Base-by-base conservation (phyloP, 495 filamentous ascomycete species). In the Xylaria nigripes region DNA sequence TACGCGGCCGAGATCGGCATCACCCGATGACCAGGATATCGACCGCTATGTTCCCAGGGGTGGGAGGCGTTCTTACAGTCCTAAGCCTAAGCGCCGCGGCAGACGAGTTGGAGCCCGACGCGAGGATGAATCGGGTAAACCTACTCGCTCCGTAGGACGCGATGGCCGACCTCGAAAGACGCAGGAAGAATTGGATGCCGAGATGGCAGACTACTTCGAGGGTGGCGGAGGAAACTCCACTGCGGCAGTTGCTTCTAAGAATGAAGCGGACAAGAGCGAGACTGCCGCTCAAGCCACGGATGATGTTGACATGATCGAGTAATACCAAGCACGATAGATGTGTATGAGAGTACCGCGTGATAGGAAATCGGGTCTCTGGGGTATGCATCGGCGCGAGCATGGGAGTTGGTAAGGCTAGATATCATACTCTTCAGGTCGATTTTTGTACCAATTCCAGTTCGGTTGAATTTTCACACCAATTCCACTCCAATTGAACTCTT, bases 121-220 rank as follows among this genome's bases (percentile, higher is more conserved):
- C 34, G 72, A 74, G 30, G 45, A 42, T 62, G 48, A 63, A 30
- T 69, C 71, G 3, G 62, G 68, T 15, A 68, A 67, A 6, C 68
- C 64, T n/a, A 61, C 66, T 21, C 65, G 71, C 30, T 54, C 61
- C 4, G 55, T 68, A 59, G 51, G 66, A 25, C 68, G 75, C 9
- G 70, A 70, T 25, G 81, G 82, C 41, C 78, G 92, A 47, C 85
- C 85, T 2, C 86, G 81, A 66, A 96, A 95, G 81, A 96, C 91
- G 6, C 86, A 90, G 47, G 88, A 94, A 60, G 87, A 97, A 64
- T 74, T 97, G 36, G 92, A 97, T 64, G 85, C 86, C 32, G 92
- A 97, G 73, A 97, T 97, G 92, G 90, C 83, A 30, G 89, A 95
- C 63, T 97, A 97, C 70, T 97, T 87, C 75, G 77, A 70, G 27